Conservation (phyloP, 108 stramenopile species). For the Cyclotella atomus region DNA sequence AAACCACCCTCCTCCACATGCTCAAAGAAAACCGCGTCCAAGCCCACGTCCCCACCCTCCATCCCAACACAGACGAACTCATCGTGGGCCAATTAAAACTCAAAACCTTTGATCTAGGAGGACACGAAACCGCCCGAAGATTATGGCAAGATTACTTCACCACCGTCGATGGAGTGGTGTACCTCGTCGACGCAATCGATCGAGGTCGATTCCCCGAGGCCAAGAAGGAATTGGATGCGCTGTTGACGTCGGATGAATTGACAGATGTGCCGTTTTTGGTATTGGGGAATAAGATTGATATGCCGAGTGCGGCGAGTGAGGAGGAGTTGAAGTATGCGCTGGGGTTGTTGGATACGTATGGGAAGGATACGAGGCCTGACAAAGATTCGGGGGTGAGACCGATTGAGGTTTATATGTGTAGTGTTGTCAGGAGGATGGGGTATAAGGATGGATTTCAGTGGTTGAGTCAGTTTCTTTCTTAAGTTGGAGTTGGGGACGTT, state of each 20-base stretch:
- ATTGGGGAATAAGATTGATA: slow-evolving; percentile 99
- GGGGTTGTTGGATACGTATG: slow-evolving; percentile 97
- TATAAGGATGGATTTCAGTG: slow-evolving; percentile 99
- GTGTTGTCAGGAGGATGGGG: slow-evolving; percentile 98
- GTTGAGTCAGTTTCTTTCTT: slow-evolving; percentile 95
- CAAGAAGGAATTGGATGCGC: slow-evolving; percentile 96
- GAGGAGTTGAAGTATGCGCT: slow-evolving; percentile 97
- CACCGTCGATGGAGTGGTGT: slow-evolving; percentile 98
- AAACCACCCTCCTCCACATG: slow-evolving; percentile 96
- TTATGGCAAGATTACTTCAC: slow-evolving; percentile 97
- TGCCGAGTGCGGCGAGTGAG: slow-evolving; percentile 93
- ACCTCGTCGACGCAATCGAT: slow-evolving; percentile 95
- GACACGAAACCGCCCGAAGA: slow-evolving; percentile 91
- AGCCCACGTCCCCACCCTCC: slow-evolving; percentile 93
- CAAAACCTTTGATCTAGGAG: slow-evolving; percentile 96
- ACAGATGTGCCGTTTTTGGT: slow-evolving; percentile 97
- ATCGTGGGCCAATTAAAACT: slow-evolving; percentile 93
- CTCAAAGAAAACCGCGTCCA: slow-evolving; percentile 96
- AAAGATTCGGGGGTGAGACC: slow-evolving; percentile 82
- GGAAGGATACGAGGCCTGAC: slow-evolving; percentile 96
- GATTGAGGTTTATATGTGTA: slow-evolving; percentile 99
- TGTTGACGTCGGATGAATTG: slow-evolving; percentile 92
- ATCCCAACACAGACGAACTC: slow-evolving; percentile 94
- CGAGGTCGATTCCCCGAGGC: slow-evolving; percentile 97
- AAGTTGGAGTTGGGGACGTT: neutral